Evolutionary conservation across 768 basidiomycete genomes (phyloP), one percentile per base, ranked within the genome.

Genomic region (Pulveroboletus sp.): DNA sequence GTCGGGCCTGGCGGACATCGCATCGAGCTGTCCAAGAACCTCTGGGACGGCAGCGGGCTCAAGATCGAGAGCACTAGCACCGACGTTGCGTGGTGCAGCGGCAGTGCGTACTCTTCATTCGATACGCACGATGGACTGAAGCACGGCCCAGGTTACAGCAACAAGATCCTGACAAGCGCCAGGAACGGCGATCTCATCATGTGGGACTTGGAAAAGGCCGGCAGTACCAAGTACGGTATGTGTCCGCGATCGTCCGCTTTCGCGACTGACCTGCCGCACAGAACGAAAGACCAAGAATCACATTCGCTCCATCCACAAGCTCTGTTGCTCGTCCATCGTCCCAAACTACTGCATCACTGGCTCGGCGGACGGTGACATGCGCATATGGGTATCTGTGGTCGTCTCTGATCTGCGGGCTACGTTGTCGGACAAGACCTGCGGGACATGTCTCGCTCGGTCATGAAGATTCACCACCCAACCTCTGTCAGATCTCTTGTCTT

Each of bases 181-280:
- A 72, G 85, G 14, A 90, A 89, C 54, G 89, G 89, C 2, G 89
- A 90, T 45, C 76, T 91, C 31, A 85, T 89, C 26, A 79, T 89
- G 74, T 91, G 89, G 89, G 87, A 90, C 62, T 56, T 89, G 24
- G 79, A 83, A 57, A 86, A 82, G 63, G 66, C 75, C 19, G 83
- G 85, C 4, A 61, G 72, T 3, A 77, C 79, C 35, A 90, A 89
- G 69, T 86, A 80, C 57, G 87, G 88, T 90, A 58, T 43, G 77
- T 63, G 44, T 56, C 42, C 5, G 24, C 42, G 32, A 14, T 14
- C 11, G 17, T 45, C 51, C 49, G 10, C 36, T 43, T 55, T 44
- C 50, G 35, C 34, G 41, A 45, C 56, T 59, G 19, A 62, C 29
- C n/a, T 38, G 17, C n/a, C 26, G n/a, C 6, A n/a, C 47, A 88